Percentiles rank a stretch among this genome's conserved stretches.
phyloP scores from a whole-genome alignment of 164 flowering plant species.

The Sextonia rubra region DNA sequence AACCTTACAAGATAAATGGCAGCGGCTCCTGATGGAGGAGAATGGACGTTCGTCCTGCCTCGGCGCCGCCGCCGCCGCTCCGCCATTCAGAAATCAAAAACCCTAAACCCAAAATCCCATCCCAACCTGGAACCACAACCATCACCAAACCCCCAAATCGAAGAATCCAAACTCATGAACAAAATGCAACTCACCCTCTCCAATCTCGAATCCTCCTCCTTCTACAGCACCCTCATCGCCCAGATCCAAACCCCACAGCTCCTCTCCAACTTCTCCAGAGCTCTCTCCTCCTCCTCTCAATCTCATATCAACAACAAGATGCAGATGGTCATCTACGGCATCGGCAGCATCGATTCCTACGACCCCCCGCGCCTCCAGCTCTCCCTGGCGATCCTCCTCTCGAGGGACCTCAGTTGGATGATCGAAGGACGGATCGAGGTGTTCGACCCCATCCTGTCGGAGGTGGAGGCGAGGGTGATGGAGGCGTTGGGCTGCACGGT shows the following conservation, averaged over 20 bases:
- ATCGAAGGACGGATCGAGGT: constrained; percentile 57
- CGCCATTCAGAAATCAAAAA: constrained; percentile 20
- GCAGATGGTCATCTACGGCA: constrained; percentile 86
- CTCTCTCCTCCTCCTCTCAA: constrained; percentile 31
- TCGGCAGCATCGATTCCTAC: constrained; percentile 78
- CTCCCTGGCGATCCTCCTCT: constrained; percentile 63
- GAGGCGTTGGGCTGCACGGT: constrained; percentile 59
- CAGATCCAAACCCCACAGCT: constrained; percentile 44
- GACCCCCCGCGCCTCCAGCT: constrained; percentile 72
- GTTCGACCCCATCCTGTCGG: constrained; percentile 79
- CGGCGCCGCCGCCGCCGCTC: constrained; percentile 63
- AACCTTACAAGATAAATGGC: not conserved
- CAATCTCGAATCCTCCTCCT: constrained; percentile 51
- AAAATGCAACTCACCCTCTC: constrained; percentile 46
- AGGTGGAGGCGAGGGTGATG: constrained; percentile 53
- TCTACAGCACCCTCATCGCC: constrained; percentile 34
- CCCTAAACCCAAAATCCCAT: constrained; percentile 11
- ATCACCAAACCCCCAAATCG: constrained; percentile 45
- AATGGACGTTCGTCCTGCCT: constrained; percentile 68
- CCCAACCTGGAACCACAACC: constrained; percentile 20
- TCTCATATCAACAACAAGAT: constrained; percentile 26
- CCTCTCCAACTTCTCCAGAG: constrained; percentile 23
- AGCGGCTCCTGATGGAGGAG: constrained; percentile 3
- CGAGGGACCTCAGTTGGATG: constrained; percentile 51
- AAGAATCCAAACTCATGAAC: constrained; percentile 48